Percentiles rank a stretch among this genome's conserved stretches.
Evolutionary conservation across 305 asterid species (phyloP).

Genomic region (Solanum hybrid): DNA sequence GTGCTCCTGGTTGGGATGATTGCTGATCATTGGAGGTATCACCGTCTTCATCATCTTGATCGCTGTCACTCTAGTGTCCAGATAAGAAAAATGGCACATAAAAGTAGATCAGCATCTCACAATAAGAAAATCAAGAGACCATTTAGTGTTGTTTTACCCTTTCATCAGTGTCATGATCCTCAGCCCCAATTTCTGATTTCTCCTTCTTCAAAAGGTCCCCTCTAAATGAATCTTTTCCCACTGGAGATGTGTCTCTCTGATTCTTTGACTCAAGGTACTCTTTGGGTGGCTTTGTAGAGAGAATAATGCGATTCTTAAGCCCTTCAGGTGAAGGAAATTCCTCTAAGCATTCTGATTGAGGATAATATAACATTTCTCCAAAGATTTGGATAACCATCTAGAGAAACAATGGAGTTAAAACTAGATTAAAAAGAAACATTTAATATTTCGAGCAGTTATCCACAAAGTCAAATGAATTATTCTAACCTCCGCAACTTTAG

Average conservation of each 20-base stretch:
- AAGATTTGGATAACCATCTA: slow-evolving; percentile 66
- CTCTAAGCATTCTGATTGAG: slow-evolving; percentile 45
- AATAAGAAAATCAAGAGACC: neutral
- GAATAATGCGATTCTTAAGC: slow-evolving; percentile 58
- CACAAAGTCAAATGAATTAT: neutral
- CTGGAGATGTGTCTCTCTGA: slow-evolving; percentile 35
- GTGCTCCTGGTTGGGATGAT: slow-evolving; percentile 43
- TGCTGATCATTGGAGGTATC: slow-evolving; percentile 24
- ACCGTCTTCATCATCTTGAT: slow-evolving; percentile 38
- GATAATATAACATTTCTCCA: slow-evolving; percentile 69
- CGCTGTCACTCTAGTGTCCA: slow-evolving; percentile 47
- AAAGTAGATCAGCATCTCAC: neutral
- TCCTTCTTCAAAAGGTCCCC: slow-evolving; percentile 31
- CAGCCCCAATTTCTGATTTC: slow-evolving; percentile 4
- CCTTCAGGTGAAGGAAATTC: slow-evolving; percentile 75
- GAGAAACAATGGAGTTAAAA: neutral
- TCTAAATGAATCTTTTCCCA: slow-evolving; percentile 45
- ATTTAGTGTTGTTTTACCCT: slow-evolving; percentile 8
- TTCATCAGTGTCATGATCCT: slow-evolving; percentile 13
- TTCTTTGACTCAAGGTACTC: slow-evolving; percentile 61
- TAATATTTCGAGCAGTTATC: neutral
- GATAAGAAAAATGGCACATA: neutral
- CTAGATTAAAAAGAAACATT: neutral
- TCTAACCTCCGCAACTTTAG: slow-evolving; percentile 80
- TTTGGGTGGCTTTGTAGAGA: slow-evolving; percentile 83